Conservation (phyloP, 1,284 basidiomycete species). For the Tilletiopsis washingtonensis region DNA sequence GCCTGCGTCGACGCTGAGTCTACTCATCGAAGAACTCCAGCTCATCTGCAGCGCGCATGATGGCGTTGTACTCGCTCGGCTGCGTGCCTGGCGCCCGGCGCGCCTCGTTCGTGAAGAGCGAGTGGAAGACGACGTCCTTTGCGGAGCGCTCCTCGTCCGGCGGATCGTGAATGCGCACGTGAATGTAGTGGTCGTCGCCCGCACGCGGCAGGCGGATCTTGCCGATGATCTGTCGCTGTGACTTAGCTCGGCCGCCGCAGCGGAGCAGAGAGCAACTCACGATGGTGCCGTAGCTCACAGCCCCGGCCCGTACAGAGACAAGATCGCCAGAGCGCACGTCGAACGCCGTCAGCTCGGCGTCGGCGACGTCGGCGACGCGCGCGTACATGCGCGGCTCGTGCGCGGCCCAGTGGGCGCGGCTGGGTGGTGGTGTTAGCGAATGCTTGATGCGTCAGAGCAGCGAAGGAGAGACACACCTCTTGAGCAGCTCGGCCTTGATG, state of each 20-base stretch:
- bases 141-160: neutral
- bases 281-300: conserved; percentile 26
- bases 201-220: conserved; percentile 61
- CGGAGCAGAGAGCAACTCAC: neutral
- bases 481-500: neutral
- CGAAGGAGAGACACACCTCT: neutral
- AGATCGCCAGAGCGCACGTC: conserved; percentile 50
- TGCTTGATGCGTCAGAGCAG: neutral
- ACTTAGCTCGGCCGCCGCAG: neutral
- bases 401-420: conserved; percentile 1
- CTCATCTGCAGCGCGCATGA: neutral
- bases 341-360: conserved; percentile 56
- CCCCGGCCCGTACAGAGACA: conserved; percentile 48
- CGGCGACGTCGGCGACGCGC: conserved; percentile 49
- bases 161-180: conserved; percentile 2
- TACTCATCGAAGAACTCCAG: neutral
- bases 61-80: neutral
- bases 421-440: neutral
- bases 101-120: neutral
- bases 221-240: conserved; percentile 54
- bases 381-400: conserved; percentile 4
- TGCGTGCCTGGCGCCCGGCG: neutral
- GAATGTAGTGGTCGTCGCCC: neutral
- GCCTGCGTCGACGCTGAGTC: too few relatives aligned
- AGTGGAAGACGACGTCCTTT: conserved; percentile 2